Evolutionary conservation across 2,329 filamentous ascomycete species (phyloP).

Genomic region (Anisogramma anomala): DNA sequence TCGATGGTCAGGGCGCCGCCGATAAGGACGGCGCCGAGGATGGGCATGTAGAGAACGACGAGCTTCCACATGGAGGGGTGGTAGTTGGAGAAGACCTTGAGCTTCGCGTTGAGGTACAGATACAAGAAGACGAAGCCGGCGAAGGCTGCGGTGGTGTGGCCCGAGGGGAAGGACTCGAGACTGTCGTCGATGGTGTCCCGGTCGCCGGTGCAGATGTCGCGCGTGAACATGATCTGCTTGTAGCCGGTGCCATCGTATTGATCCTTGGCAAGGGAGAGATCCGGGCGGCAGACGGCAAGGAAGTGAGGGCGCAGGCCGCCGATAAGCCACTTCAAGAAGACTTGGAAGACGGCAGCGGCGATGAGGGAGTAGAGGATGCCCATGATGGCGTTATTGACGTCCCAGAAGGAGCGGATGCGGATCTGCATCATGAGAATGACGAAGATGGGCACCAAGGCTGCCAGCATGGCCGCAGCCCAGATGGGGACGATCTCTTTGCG

Average conservation of each 20-base stretch:
- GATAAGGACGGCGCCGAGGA: constrained; percentile 57
- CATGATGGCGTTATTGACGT: constrained; percentile 58
- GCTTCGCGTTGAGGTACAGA: constrained; percentile 66
- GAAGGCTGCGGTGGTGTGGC: constrained; percentile 63
- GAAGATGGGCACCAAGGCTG: constrained; percentile 51
- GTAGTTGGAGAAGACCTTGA: constrained; percentile 64
- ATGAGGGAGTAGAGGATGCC: constrained; percentile 61
- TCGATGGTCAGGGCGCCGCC: constrained; percentile 60
- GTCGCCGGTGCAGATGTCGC: constrained; percentile 59
- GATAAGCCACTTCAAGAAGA: constrained; percentile 65
- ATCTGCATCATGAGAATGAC: constrained; percentile 57
- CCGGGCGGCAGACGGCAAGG: constrained; percentile 56
- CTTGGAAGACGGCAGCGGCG: constrained; percentile 62
- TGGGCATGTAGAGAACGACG: constrained; percentile 49
- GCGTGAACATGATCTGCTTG: constrained; percentile 53
- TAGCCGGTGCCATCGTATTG: constrained; percentile 36
- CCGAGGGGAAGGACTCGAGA: constrained; percentile 60
- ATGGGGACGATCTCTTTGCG: constrained; percentile 62
- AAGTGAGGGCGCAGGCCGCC: constrained; percentile 64
- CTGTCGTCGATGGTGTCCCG: constrained; percentile 52
- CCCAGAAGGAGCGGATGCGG: constrained; percentile 56
- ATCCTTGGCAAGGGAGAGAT: constrained; percentile 31
- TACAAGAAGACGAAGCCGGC: constrained; percentile 59
- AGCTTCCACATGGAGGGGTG: constrained; percentile 67
- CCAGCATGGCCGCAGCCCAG: constrained; percentile 56